Evolutionary conservation across 495 filamentous ascomycete species (phyloP), one percentile per base, ranked within the genome.

Genomic region (Hypoxylon cercidicola): DNA sequence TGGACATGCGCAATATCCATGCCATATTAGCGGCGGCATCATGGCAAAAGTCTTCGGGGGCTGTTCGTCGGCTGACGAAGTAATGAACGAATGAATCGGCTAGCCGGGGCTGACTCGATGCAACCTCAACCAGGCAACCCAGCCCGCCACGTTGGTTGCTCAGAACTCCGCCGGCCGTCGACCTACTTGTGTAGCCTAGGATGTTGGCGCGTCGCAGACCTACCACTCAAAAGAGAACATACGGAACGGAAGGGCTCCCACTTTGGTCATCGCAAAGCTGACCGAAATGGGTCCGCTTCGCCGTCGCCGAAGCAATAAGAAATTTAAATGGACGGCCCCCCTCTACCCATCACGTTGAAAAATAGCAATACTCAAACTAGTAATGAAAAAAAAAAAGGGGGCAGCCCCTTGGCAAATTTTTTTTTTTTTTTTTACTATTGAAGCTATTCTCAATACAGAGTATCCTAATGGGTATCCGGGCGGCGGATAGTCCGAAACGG

Each of bases 41-140:
- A 51, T 58, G 46, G 43, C 18, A 55, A 63, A 55, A 28, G 7
- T 3, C 34, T 49, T 52, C 51, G 59, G 54, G 55, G 58, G 50
- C 34, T 50, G 20, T 44, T 10, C 51, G 28, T 68, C 65, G 65
- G 65, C 55, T 68, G 65, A 63, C 55, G 60, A 68, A 40, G 55
- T 34, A 45, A 68, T 63, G 39, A 16, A 41, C 15, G 65, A 63
- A 41, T 41, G 65, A 63, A 50, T 68, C 65, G 65, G 65, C 51
- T 68, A 68, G 55, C 55, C 65, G 65, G 65, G 60, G 65, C 65
- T 68, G 60, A 68, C 65, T 68, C 59, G 20, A 60, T 68, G 60
- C 50, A 68, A 68, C 65, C 65, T 63, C 39, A 45, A 52, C 47
- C 58, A 68, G 55, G 60, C 49, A 63, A 60, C 60, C 43, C 54